These are phyloP conservation scores for Cyberlindnera bimundalis DNA, from an alignment of 805 yeast species.

Conservation along the genomic window DNA sequence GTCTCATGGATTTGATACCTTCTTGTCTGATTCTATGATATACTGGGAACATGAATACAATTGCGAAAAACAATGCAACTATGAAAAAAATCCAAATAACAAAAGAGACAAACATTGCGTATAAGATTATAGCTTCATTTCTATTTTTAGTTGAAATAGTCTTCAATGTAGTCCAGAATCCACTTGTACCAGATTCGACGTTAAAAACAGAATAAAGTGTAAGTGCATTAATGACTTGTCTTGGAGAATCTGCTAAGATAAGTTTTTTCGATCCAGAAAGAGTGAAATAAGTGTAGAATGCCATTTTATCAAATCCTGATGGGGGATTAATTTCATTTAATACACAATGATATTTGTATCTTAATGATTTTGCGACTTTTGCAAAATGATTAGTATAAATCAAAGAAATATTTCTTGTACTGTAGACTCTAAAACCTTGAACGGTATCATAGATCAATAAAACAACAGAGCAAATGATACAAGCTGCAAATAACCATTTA, in stretches of 20 bases:
- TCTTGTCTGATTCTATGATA: constrained; percentile 41
- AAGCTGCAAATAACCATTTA: constrained; percentile 75
- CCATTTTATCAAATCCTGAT: constrained; percentile 59
- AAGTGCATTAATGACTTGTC: constrained; percentile 79
- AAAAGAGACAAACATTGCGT: constrained; percentile 74
- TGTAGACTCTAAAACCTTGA: constrained; percentile 54
- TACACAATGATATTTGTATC: constrained; percentile 68
- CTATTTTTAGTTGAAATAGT: constrained; percentile 57
- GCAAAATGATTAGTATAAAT: constrained; percentile 69
- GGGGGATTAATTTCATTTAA: constrained; percentile 68
- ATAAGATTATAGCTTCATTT: constrained; percentile 65
- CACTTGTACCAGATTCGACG: constrained; percentile 29
- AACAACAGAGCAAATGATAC: constrained; percentile 68
- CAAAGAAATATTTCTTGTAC: constrained; percentile 61
- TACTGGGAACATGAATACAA: constrained; percentile 50
- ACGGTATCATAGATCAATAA: constrained; percentile 54
- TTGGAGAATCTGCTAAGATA: constrained; percentile 77
- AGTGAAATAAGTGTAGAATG: constrained; percentile 62
- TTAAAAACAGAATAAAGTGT: constrained; percentile 56
- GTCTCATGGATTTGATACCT: constrained; percentile 45
- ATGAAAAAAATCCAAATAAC: constrained; percentile 70
- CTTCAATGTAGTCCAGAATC: constrained; percentile 41
- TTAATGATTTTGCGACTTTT: constrained; percentile 51
- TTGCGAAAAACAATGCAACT: constrained; percentile 50
- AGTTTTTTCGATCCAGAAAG: constrained; percentile 60